Evolutionary conservation across 495 filamentous ascomycete genomes (phyloP).

Genomic region (Emericellopsis terricola): DNA sequence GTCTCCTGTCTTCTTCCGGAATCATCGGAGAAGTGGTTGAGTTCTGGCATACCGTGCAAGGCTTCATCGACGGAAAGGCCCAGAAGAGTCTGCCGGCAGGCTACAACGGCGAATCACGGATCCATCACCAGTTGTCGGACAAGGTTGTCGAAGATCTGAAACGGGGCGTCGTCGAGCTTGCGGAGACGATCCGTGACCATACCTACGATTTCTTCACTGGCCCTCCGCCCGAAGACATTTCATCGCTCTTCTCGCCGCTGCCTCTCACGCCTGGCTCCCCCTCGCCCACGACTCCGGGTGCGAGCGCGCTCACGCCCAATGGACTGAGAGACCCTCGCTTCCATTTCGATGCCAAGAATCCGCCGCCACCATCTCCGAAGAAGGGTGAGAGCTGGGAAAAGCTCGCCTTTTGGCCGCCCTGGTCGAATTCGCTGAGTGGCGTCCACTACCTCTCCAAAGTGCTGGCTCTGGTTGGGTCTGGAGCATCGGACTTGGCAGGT

Average conservation of each 20-base stretch:
- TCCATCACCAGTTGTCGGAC: constrained; percentile 65
- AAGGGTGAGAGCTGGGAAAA: constrained; percentile 77
- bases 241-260: constrained; percentile 62
- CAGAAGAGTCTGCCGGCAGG: constrained; percentile 68
- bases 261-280: constrained; percentile 49
- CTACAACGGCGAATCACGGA: constrained; percentile 64
- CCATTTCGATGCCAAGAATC: constrained; percentile 56
- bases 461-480: constrained; percentile 60
- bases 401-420: constrained; percentile 92
- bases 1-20: constrained; percentile 55
- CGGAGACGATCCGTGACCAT: constrained; percentile 63
- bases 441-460: constrained; percentile 73
- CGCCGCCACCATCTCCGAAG: constrained; percentile 58
- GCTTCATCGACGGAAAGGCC: constrained; percentile 74
- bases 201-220: constrained; percentile 73
- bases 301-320: constrained; percentile 23
- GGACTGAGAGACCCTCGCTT: constrained; percentile 47
- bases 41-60: constrained; percentile 84
- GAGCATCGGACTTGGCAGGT: constrained; percentile 71
- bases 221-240: constrained; percentile 77
- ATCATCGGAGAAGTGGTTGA: constrained; percentile 77
- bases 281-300: constrained; percentile 25
- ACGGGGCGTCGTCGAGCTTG: constrained; percentile 59
- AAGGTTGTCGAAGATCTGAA: constrained; percentile 55
- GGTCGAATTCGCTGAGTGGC: constrained; percentile 74